phyloP scores from a whole-genome alignment of 2,329 filamentous ascomycete genomes.

The Aureobasidium sp. region DNA sequence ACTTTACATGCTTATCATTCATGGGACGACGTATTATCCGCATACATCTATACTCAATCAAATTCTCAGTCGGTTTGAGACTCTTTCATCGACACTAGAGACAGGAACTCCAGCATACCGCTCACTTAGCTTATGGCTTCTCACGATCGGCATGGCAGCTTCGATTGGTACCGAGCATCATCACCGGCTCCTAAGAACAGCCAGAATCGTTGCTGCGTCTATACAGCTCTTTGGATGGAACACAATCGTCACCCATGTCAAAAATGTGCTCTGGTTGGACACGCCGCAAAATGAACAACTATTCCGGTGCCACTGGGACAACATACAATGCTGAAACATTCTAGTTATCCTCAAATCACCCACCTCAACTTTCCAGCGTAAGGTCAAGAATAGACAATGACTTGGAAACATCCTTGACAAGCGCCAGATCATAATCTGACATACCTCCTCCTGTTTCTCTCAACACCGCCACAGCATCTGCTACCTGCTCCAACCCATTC shows the following conservation, averaged over 20 bases:
- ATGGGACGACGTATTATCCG: constrained; percentile 13
- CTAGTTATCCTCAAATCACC: neutral
- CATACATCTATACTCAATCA: neutral
- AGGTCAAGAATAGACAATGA: no score
- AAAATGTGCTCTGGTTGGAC: neutral
- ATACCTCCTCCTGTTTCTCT: no score
- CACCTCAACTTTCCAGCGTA: neutral
- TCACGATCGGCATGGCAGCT: neutral
- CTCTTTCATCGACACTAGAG: neutral
- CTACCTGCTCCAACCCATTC: no score
- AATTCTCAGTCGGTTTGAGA: neutral
- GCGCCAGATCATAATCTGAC: no score
- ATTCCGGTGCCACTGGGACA: neutral
- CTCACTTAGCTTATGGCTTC: neutral
- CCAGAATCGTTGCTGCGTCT: neutral
- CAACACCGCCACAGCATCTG: no score
- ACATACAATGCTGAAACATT: neutral
- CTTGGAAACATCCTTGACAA: no score
- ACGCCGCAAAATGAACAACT: neutral
- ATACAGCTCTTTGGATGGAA: neutral
- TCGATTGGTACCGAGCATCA: neutral
- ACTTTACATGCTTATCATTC: constrained; percentile 9
- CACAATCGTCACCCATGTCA: neutral
- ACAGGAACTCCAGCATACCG: neutral
- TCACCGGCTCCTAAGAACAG: neutral